Conservation (phyloP, 371 early-diverging fungal species). For the Sporodiniella umbellata region DNA sequence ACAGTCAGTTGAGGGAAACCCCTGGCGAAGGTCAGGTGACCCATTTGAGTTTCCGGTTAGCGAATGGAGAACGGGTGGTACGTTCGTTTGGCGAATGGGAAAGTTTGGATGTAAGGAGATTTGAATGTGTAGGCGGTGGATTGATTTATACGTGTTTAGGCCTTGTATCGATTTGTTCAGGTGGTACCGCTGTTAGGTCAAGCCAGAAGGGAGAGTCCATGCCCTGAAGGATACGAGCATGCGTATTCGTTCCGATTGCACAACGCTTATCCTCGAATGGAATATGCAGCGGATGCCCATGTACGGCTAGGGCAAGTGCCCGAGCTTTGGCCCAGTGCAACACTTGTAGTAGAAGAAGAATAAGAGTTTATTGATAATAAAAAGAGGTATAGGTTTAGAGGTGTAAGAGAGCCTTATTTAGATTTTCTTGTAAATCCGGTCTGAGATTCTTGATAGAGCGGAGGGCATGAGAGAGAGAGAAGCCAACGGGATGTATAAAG, state of each 20-base stretch:
- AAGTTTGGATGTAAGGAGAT: slow-evolving; percentile 50
- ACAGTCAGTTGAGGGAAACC: slow-evolving; percentile 45
- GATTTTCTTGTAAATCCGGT: not conserved
- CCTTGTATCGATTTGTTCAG: slow-evolving; percentile 69
- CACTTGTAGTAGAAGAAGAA: slow-evolving; percentile 49
- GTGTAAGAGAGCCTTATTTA: too few species aligned
- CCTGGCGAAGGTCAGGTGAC: slow-evolving; percentile 50
- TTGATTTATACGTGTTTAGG: not conserved
- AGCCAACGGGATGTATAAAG: slow-evolving; percentile 7
- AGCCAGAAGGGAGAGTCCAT: slow-evolving; percentile 7
- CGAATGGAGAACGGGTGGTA: slow-evolving; percentile 62
- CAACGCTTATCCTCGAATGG: slow-evolving; percentile 70
- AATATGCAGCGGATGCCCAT: slow-evolving; percentile 51
- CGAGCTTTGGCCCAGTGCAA: slow-evolving; percentile 67
- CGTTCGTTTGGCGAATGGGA: slow-evolving; percentile 66
- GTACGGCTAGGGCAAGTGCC: slow-evolving; percentile 23
- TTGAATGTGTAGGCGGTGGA: not conserved
- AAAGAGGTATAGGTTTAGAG: too few species aligned
- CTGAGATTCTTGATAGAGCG: not conserved
- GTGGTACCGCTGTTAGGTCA: slow-evolving; percentile 66
- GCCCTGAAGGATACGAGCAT: slow-evolving; percentile 58
- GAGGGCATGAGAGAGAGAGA: not conserved
- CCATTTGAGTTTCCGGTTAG: slow-evolving; percentile 62
- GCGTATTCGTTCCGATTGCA: slow-evolving; percentile 65
- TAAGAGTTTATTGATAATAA: not conserved